Evolutionary conservation across 805 yeast species (phyloP), one percentile per base, ranked within the genome.

Genomic region (Saturnispora hagleri): DNA sequence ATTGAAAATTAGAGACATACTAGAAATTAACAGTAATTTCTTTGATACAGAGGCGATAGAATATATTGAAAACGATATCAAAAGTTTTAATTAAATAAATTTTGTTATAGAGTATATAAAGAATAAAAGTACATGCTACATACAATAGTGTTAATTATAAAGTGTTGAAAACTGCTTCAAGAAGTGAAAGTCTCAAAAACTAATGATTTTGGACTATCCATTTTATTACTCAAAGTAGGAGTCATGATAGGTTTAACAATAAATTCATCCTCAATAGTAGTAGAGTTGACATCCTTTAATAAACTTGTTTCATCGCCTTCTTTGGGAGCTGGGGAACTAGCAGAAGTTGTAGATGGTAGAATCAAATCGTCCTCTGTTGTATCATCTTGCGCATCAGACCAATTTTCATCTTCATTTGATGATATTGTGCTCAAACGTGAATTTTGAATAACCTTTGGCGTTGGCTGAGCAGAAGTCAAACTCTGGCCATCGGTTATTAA

Each of bases 11-110:
- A 53, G 49, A 40, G 31, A 40, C 28, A 51, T 56, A 5, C 46
- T 56, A 51, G 41, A 54, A 31, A 36, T 47, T 15, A 56, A 56
- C 20, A 51, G 54, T 18, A 58, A 58, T 18, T 36, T 57, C 8
- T 57, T 57, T 15, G 40, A 50, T 13, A 2, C 3, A 4, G 47
- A 49, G 10, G 35, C 34, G 17, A 48, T 48, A 22, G 43, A 51
- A 13, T 5, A 36, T 10, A 34, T 31, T 36, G 20, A 27, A 13
- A 47, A 28, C 13, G 46, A 44, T 17, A 31, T 15, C 12, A 24
- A 22, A 7, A n/a, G 33, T 28, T 44, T 31, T 7, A 31, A 45
- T 13, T 17, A 33, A 31, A 33, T 45, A 17, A 33, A n/a, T 24
- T 13, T 31, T 31, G 27, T 22, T 44, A 44, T 27, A 44, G 10